Evolutionary conservation across 1,139 yeast genomes (phyloP).

Genomic region (Pneumocystis canis): DNA sequence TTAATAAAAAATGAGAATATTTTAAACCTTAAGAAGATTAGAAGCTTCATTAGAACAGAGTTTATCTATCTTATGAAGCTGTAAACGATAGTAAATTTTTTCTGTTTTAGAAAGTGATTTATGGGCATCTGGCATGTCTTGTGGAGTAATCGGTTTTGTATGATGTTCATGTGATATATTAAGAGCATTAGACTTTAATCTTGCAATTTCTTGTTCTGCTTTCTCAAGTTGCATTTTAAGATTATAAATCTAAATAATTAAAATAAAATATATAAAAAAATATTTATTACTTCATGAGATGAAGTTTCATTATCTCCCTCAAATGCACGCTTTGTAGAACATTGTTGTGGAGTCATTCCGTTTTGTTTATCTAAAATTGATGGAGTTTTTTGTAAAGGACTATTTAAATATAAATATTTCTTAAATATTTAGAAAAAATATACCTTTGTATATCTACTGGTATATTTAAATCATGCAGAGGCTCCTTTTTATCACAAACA

Average conservation of each 20-base stretch:
- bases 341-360: neutral
- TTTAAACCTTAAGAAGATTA: slow-evolving; percentile 9
- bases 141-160: slow-evolving; percentile 5
- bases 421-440: neutral
- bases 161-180: slow-evolving; percentile 2
- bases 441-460: neutral
- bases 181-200: neutral
- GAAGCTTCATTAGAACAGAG: slow-evolving; percentile 8
- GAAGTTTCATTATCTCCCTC: neutral
- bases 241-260: neutral
- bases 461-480: neutral
- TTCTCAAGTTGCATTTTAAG: neutral
- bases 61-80: slow-evolving; percentile 8
- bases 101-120: slow-evolving; percentile 2
- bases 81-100: slow-evolving; percentile 9
- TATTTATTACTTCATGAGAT: neutral
- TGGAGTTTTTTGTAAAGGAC: neutral
- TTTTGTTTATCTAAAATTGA: neutral
- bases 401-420: neutral
- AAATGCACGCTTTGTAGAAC: neutral
- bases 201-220: slow-evolving; percentile 6
- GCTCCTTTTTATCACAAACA: neutral
- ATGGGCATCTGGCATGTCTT: slow-evolving; percentile 8
- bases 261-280: neutral
- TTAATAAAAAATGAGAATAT: neutral